A percentile compares a stretch with the other conserved stretches of the same genome.
Evolutionary conservation across 2,329 filamentous ascomycete genomes (phyloP).

Genomic region (Ascochyta lentis): DNA sequence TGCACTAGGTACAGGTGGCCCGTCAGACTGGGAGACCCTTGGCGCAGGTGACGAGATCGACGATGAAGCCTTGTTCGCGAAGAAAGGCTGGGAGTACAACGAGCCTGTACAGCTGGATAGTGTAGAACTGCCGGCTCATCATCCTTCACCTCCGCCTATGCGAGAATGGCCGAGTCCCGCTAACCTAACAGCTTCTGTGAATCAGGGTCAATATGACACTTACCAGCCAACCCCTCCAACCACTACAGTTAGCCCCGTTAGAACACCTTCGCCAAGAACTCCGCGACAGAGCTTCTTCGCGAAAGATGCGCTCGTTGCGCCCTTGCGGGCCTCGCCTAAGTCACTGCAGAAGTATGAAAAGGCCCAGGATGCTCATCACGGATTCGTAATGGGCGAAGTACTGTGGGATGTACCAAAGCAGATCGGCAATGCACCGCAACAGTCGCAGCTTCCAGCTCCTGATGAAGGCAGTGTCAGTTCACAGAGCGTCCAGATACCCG

Average conservation of each 20-base stretch:
- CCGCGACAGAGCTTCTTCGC: conserved; percentile 31
- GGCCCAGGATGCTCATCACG: conserved; percentile 23
- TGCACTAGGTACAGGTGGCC: conserved; percentile 43
- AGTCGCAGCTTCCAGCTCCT: conserved; percentile 22
- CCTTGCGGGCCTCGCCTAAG: conserved; percentile 27
- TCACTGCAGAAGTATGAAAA: conserved; percentile 20
- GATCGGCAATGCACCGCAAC: conserved; percentile 24
- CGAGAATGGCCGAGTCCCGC: conserved; percentile 44
- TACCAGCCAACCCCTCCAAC: conserved; percentile 45
- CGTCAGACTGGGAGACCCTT: conserved; percentile 50
- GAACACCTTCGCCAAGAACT: conserved; percentile 20
- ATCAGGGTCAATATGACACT: conserved; percentile 24
- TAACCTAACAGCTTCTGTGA: conserved; percentile 24
- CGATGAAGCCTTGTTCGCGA: conserved; percentile 45
- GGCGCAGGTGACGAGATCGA: conserved; percentile 43
- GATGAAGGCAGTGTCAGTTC: conserved; percentile 22
- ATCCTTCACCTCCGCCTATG: conserved; percentile 34
- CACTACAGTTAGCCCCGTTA: conserved; percentile 22
- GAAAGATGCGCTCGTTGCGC: conserved; percentile 27
- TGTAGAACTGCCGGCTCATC: conserved; percentile 38
- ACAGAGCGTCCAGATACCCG: background rate
- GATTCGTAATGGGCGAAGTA: conserved; percentile 34
- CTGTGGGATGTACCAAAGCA: conserved; percentile 24
- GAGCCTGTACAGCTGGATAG: conserved; percentile 32
- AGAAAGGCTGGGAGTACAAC: conserved; percentile 27